Conservation (phyloP, 1,284 basidiomycete genomes). For the Cystobasidiaceae sp. region DNA sequence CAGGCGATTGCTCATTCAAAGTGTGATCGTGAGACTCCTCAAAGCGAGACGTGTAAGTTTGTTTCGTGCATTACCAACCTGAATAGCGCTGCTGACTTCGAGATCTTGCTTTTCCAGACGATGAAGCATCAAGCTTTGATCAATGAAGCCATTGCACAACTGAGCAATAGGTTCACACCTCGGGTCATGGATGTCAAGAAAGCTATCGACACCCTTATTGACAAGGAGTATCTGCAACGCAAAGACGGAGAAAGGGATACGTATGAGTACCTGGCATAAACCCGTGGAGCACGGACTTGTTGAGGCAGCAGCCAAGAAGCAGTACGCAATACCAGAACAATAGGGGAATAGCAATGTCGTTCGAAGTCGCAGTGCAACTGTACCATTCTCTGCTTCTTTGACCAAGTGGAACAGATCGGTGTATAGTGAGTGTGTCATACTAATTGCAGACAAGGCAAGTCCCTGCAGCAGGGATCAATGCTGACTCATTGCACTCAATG, state of each 20-base stretch:
- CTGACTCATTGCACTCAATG: no score
- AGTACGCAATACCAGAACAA: no score
- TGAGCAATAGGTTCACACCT: constrained; percentile 80
- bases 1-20: constrained; percentile 88
- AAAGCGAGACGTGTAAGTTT: constrained; percentile 67
- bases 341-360: no score
- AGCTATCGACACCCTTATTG: constrained; percentile 92
- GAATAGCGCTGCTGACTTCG: neutral
- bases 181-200: constrained; percentile 78
- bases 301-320: no score
- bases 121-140: constrained; percentile 95
- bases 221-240: constrained; percentile 96
- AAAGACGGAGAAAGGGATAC: constrained; percentile 29
- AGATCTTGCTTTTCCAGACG: constrained; percentile 54
- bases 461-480: no score
- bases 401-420: no score
- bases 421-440: no score
- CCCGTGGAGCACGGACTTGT: no score
- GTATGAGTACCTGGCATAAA: constrained; percentile 36
- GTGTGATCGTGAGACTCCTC: constrained; percentile 66
- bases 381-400: no score
- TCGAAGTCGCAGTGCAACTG: no score
- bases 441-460: no score
- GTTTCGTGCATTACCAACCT: neutral
- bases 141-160: constrained; percentile 87